A percentile compares a stretch with the other conserved stretches of the same genome.
These are phyloP conservation scores for Mycosphaerella sp. DNA, from an alignment of 2,329 filamentous ascomycete species.

Conservation along the genomic window DNA sequence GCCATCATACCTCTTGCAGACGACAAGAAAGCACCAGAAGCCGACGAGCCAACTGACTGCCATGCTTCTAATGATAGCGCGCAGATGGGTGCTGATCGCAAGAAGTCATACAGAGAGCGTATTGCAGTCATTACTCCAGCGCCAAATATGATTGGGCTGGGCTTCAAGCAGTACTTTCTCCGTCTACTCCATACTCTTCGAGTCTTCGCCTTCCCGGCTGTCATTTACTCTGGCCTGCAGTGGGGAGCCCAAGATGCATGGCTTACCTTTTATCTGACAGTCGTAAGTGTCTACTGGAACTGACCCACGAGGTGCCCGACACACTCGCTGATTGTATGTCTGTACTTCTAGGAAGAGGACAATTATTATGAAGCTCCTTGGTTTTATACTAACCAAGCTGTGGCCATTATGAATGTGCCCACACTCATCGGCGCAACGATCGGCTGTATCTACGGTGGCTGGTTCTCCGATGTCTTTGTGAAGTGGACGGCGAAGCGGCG, in stretches of 20 bases:
- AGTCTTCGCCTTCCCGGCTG: constrained; percentile 54
- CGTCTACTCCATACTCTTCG: constrained; percentile 52
- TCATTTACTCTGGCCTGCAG: constrained; percentile 53
- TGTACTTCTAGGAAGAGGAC: constrained; percentile 42
- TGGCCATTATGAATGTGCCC: constrained; percentile 55
- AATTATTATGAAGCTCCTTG: constrained; percentile 50
- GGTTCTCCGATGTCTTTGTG: constrained; percentile 52
- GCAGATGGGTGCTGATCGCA: constrained; percentile 18
- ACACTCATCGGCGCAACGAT: constrained; percentile 51
- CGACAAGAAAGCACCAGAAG: constrained; percentile 16
- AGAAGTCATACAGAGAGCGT: constrained; percentile 50
- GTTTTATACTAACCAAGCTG: constrained; percentile 50
- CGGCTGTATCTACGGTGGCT: constrained; percentile 54
- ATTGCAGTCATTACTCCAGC: constrained; percentile 53
- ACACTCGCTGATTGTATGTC: no score
- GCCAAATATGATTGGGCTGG: constrained; percentile 49
- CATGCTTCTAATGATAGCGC: constrained; percentile 9
- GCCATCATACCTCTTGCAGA: constrained; percentile 1
- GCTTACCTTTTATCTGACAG: constrained; percentile 53
- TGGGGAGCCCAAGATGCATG: constrained; percentile 58
- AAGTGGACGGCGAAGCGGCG: constrained; percentile 51
- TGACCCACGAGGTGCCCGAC: not conserved
- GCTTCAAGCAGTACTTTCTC: constrained; percentile 49
- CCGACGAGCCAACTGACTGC: not conserved
- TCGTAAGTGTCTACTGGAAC: not conserved